Evolutionary conservation across 768 basidiomycete genomes (phyloP), one percentile per base, ranked within the genome.

Genomic region (Leccinum disarticulatum): DNA sequence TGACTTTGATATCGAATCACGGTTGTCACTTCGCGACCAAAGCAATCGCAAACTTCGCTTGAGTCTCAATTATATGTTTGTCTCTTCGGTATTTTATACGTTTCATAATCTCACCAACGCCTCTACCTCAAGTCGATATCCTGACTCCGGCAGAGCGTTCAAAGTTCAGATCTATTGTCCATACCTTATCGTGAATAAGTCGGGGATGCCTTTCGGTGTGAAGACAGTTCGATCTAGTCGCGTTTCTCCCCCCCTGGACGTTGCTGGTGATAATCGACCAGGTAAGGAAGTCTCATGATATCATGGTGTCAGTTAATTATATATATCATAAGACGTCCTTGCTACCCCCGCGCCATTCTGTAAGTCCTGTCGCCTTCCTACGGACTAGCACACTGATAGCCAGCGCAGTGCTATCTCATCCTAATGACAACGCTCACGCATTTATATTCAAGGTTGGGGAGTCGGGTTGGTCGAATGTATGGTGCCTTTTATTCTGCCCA

Each of bases 101-200:
- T n/a, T 52, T 36, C 5, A 30, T 27, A 10, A 41, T 48, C 63
- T 66, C 25, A 72, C 51, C 35, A 51, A 43, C 52, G 2, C 43
- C 27, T 51, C 27, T 52, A 35, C 52, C 2, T 48, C 31, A 53
- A 87, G 90, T 22, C 87, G 87, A 55, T 90, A 91, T 74, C 85
- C 92, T 7, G 85, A 97, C 54, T 90, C 95, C 6, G 97, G 95
- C 2, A 95, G 95, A 25, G 94, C 95, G 1, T 95, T 97, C 81
- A 94, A 90, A 73, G 92, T 97, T 0, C 96, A 98, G 72, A 85
- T 99, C 49, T 98, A 92, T 70, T 86, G 85, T 62, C 95, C 95
- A 3, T 98, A 89, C 68, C 77, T 98, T 54, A 76, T 98, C 46
- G 73, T 96, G 72, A 99, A 99, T 77, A 98, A 97, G 78, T 95